Evolutionary conservation across 805 yeast species (phyloP).

Genomic region (Hanseniaspora clermontiae): DNA sequence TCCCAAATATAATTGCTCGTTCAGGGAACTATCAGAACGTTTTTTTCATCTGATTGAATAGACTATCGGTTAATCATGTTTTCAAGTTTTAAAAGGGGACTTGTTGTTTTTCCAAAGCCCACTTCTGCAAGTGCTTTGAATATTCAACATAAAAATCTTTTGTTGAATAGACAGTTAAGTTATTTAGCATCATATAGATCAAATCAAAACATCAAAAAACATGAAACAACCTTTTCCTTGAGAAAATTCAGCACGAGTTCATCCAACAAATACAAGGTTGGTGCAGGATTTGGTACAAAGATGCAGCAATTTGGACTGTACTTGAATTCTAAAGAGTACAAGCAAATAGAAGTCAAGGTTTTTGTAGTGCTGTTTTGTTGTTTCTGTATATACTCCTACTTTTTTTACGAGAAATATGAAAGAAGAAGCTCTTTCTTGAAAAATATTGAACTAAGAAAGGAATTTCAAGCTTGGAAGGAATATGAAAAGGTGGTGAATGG

Average conservation of each 20-base stretch:
- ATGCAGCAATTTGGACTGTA: neutral
- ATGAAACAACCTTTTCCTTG: neutral
- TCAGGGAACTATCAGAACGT: too few species aligned
- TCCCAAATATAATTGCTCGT: too few species aligned
- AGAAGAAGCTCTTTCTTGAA: neutral
- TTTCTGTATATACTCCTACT: neutral
- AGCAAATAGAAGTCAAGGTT: neutral
- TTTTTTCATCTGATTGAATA: too few species aligned
- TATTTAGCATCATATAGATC: neutral
- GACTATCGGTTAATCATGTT: neutral
- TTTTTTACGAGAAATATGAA: neutral
- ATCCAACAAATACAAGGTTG: neutral
- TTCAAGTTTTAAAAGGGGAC: neutral
- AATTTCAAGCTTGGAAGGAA: slow-evolving; percentile 7
- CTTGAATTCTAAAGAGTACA: slow-evolving; percentile 3
- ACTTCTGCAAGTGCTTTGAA: neutral
- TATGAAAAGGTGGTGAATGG: slow-evolving; percentile 3
- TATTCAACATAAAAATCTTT: neutral
- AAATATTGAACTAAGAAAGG: neutral
- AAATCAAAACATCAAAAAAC: neutral
- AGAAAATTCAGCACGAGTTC: neutral
- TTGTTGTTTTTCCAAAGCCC: neutral
- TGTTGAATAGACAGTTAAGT: neutral
- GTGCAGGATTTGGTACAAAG: neutral
- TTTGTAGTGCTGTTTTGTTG: neutral